Percentiles rank a stretch among this genome's conserved stretches.
Conservation (phyloP, 2,329 filamentous ascomycete species). For the Teratosphaeria epicoccoides region DNA sequence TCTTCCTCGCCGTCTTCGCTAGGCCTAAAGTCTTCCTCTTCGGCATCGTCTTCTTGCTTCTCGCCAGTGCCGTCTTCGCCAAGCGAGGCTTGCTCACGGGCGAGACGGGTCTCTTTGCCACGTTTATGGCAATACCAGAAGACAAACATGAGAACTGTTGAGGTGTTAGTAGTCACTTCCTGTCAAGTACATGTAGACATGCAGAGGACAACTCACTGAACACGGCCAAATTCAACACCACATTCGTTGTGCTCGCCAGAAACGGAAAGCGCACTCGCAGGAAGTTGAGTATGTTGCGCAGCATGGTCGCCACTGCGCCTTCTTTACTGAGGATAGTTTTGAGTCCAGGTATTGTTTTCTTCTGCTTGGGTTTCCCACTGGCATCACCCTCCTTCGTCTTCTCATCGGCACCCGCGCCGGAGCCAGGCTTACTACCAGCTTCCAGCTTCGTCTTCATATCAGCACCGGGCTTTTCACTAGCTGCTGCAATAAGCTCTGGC, state of each 20-base stretch:
- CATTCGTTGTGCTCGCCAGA: constrained; percentile 73
- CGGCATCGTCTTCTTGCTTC: constrained; percentile 6
- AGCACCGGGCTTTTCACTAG: constrained; percentile 53
- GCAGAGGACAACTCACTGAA: constrained; percentile 53
- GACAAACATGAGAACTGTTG: constrained; percentile 71
- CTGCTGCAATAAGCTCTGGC: constrained; percentile 74
- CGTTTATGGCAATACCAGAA: constrained; percentile 99
- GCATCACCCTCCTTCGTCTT: constrained; percentile 6
- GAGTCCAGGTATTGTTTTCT: constrained; percentile 58
- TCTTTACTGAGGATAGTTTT: constrained; percentile 76
- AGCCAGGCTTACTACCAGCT: constrained; percentile 24
- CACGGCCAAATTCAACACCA: constrained; percentile 78
- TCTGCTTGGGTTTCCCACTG: constrained; percentile 42
- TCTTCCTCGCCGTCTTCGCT: constrained; percentile 9
- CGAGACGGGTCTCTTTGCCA: constrained; percentile 72
- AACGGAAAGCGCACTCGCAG: constrained; percentile 81
- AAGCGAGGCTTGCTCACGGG: constrained; percentile 9
- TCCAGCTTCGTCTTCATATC: constrained; percentile 29
- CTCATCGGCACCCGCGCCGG: constrained; percentile 5
- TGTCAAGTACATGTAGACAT: not conserved
- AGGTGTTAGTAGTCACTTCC: constrained; percentile 13
- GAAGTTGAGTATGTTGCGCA: constrained; percentile 84
- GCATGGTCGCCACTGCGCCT: constrained; percentile 70
- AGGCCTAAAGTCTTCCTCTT: constrained; percentile 4
- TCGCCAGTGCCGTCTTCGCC: constrained; percentile 8